These are phyloP conservation scores for Betula pendula DNA, from an alignment of 306 rosid genomes.

Conservation along the genomic window DNA sequence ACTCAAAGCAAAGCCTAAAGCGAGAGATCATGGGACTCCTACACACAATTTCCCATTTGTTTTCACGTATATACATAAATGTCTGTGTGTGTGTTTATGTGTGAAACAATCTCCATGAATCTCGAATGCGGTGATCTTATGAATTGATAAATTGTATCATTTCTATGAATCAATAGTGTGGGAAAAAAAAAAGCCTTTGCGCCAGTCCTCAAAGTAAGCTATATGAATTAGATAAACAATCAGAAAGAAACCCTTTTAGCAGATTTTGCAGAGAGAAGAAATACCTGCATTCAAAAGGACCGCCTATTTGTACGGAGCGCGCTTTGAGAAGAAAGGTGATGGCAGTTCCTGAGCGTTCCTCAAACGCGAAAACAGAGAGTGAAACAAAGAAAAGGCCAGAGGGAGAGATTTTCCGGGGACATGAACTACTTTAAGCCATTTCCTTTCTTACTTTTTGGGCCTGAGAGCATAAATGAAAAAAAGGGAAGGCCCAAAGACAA, in stretches of 20 bases:
- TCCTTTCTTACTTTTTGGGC: no score
- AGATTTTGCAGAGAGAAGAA: neutral
- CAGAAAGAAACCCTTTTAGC: neutral
- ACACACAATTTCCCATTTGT: neutral
- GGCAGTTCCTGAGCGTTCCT: neutral
- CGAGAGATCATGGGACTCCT: no score
- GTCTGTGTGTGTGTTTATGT: no score
- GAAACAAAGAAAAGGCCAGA: no score
- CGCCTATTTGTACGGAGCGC: neutral
- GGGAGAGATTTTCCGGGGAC: no score
- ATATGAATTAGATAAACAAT: no score
- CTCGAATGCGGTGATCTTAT: neutral
- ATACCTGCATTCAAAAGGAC: neutral
- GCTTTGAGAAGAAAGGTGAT: neutral
- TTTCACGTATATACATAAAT: neutral
- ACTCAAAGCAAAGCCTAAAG: neutral
- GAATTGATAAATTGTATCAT: neutral
- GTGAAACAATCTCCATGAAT: neutral
- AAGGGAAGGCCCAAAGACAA: no score
- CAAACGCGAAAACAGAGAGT: neutral
- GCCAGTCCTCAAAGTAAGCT: no score
- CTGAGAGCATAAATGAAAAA: no score
- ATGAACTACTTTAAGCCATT: no score
- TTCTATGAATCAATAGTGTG: neutral
- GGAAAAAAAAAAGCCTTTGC: no score